Conservation (phyloP, 1,284 basidiomycete genomes). For the Trametes pubescens region DNA sequence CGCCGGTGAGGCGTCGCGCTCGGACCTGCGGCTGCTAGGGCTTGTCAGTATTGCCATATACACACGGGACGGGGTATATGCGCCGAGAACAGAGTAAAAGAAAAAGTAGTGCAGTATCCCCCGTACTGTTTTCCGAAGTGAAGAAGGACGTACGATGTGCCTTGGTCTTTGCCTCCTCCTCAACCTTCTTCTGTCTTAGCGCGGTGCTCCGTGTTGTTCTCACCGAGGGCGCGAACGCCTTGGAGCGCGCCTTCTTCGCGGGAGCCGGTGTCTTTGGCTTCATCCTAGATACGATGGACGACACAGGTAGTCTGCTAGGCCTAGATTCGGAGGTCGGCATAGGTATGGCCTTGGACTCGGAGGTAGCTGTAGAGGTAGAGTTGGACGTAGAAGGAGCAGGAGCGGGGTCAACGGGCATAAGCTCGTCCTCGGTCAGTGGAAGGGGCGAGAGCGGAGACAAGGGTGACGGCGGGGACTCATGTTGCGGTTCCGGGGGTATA, state of each 20-base stretch:
- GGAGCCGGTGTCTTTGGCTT: slow-evolving; percentile 12
- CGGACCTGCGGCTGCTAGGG: slow-evolving; percentile 9
- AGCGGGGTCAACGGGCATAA: slow-evolving; percentile 9
- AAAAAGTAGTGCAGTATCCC: too few relatives aligned
- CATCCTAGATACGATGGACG: slow-evolving; percentile 6
- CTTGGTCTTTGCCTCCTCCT: slow-evolving; percentile 14
- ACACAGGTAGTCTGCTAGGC: slow-evolving; percentile 7
- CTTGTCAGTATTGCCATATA: not conserved
- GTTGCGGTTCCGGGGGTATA: not conserved
- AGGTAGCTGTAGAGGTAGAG: not conserved
- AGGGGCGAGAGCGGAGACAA: slow-evolving; percentile 48
- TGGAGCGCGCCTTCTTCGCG: slow-evolving; percentile 10
- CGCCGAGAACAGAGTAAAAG: too few relatives aligned
- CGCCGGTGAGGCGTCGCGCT: slow-evolving; percentile 14
- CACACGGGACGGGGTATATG: not conserved
- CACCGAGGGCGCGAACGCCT: not conserved
- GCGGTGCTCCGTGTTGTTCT: slow-evolving; percentile 14
- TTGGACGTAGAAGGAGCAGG: slow-evolving; percentile 2
- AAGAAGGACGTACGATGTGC: slow-evolving; percentile 5
- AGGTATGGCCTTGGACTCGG: too few relatives aligned
- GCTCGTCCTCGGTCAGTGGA: slow-evolving; percentile 30
- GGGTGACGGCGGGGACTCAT: slow-evolving; percentile 31
- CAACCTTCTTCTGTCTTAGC: slow-evolving; percentile 16
- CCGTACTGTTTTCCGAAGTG: too few relatives aligned
- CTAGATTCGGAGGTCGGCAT: not conserved